Evolutionary conservation across 2,329 filamentous ascomycete genomes (phyloP), one percentile per base, ranked within the genome.

Genomic region (Trichoderma sp.): DNA sequence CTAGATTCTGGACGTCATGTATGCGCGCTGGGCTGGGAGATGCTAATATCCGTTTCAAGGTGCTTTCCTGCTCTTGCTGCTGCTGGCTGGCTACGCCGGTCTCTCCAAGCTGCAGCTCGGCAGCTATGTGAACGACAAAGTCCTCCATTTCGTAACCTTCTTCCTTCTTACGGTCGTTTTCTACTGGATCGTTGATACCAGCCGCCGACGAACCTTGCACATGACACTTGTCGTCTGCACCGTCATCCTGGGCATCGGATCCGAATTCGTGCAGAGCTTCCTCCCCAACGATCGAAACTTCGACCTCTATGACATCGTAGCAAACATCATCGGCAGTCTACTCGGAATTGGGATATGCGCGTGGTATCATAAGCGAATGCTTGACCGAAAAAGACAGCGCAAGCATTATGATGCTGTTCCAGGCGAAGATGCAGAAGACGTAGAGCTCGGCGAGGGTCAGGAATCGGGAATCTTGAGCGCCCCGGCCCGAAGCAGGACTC

Each of bases 161-260:
- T 97, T 98, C 85, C 78, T 93, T 73, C 87, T 99, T 65, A 97
- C 95, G 19, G 81, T 92, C 72, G 83, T 87, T 74, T 98, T 98
- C 86, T 99, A 99, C 88, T 99, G 96, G 94, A 92, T 97, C 77
- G 82, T 97, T 75, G 96, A 99, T 79, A 96, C 94, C 64, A 91
- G 90, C 72, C 92, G 96, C 72, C 90, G 95, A 63, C 92, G 95
- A 74, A 91, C 89, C 24, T 84, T 97, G 60, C 91, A 99, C 80
- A 83, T 97, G 72, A 97, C 94, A 16, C 83, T 97, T 31, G 79
- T 93, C 27, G 85, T 93, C 70, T 96, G 93, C 82, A 96, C 94
- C 6, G 81, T 91, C 53, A 82, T 80, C 29, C 85, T 94, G 3
- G 90, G 90, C 58, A 81, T 94, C 71, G 92, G 91, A 62, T 93